phyloP scores from a whole-genome alignment of 2,329 filamentous ascomycete species.

The Xylaria digitata region DNA sequence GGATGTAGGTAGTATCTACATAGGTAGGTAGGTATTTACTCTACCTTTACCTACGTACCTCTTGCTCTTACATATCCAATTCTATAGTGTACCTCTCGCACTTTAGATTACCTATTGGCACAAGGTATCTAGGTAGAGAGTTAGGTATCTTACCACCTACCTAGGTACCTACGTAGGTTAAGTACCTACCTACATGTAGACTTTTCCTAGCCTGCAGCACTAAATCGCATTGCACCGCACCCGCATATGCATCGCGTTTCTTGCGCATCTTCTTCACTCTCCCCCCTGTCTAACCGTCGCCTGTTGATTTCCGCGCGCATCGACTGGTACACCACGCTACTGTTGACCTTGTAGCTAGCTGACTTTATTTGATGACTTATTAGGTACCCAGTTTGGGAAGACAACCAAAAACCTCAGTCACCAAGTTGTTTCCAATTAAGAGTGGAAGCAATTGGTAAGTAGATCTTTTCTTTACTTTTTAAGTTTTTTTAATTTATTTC shows the following conservation, averaged over 20 bases:
- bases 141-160: too few species aligned
- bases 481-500: background rate
- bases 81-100: too few species aligned
- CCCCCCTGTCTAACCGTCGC: conserved; percentile 32
- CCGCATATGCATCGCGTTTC: conserved; percentile 38
- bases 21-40: too few species aligned
- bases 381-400: conserved; percentile 8
- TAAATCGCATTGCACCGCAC: conserved; percentile 34
- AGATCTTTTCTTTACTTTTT: background rate
- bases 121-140: too few species aligned
- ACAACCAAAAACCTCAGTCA: background rate
- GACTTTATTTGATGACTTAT: conserved; percentile 24
- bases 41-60: too few species aligned
- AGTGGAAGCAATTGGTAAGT: conserved; percentile 6
- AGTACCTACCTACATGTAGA: too few species aligned
- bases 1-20: too few species aligned
- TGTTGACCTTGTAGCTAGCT: conserved; percentile 21
- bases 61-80: too few species aligned
- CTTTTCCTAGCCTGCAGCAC: conserved; percentile 11
- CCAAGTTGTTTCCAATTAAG: background rate
- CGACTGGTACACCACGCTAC: conserved; percentile 12
- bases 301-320: conserved; percentile 38
- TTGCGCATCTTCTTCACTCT: conserved; percentile 21
- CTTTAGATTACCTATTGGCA: too few species aligned
- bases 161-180: too few species aligned